Evolutionary conservation across 345 rosid genomes (phyloP), one percentile per base, ranked within the genome.

Genomic region (Gossypium stocksii): DNA sequence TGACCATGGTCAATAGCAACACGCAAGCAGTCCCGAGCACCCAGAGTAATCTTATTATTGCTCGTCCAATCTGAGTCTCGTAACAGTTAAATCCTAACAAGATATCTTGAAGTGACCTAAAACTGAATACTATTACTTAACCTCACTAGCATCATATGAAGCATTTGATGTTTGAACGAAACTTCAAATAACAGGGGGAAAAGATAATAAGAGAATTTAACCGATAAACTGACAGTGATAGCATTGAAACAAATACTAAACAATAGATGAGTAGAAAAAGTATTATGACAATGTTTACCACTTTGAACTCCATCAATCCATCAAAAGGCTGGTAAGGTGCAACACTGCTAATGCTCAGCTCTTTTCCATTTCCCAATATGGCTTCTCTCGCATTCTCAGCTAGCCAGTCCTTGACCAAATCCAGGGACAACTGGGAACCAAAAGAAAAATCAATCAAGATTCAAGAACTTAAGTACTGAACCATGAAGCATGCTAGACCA

Each of bases 291-390:
- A 66, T 12, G 3, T 23, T 29, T 86, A 94, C 98, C 94, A 85
- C 82, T 91, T 91, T 89, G 51, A 94, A 84, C 70, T 92, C 86
- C 86, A 81, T 84, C 76, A 86, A 76, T 77, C 98, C 97, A 81
- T 89, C 86, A 62, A 56, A 83, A 71, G 97, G 93, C 75, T 83
- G 93, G 76, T 88, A 91, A 78, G 84, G 72, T 74, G 95, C 90
- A 87, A 91, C 83, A 77, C 85, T 86, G 77, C 86, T 76, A 51
- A 86, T 81, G 81, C 77, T 83, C 83, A 80, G 78, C 51, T 77
- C 84, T 48, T 79, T 74, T 25, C 77, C 73, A 71, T 81, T 80
- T 58, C 90, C 88, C 71, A 85, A 41, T 7, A 86, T 75, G 17
- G 87, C 86, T 82, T 80, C 83, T 22, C 70, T 80, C 46, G 83